Evolutionary conservation across 768 basidiomycete species (phyloP), one percentile per base, ranked within the genome.

Genomic region (Arthromyces matolae): DNA sequence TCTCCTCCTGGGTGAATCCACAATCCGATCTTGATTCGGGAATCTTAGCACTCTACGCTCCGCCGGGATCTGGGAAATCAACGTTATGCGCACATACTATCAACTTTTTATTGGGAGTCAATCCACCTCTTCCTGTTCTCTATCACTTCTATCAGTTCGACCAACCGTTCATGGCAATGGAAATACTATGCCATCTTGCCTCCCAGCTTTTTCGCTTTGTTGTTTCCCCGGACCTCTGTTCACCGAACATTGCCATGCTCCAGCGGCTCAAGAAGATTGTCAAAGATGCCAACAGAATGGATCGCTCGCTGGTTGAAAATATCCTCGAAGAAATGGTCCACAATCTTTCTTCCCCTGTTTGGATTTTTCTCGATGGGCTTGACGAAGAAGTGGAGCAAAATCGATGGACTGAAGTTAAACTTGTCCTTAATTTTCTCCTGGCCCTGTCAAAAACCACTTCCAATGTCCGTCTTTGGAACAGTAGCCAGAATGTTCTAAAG

Each of bases 141-240:
- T 41, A 41, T n/a, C 25, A 41, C 40, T 41, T 27, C 40, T 41
- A n/a, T 28, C 40, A 18, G 14, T 41, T 41, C 25, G 23, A 41
- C 14, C 5, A 41, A 16, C n/a, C 40, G n/a, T 41, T 41, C 22
- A 23, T 5, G 40, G 40, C 40, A 16, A 18, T 2, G 4, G 40
- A 41, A 7, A 41, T 41, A 9, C 13, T 41, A 27, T 27, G 24
- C 40, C 40, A 41, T 27, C 29, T 41, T 41, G 40, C 40, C 27
- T 41, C 40, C 25, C 40, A 41, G 25, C 24, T 41, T 28, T 41
- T 41, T 16, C 23, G 19, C 8, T 16, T 27, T 10, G 6, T 41
- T 16, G n/a, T 41, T 27, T 4, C 40, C 40, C 29, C 40, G n/a
- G 13, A n/a, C 4, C 25, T 5, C 6, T 41, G 40, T 41, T 41